Evolutionary conservation across 169 alveolate species (phyloP).

Genomic region (Besnoitia besnoiti): DNA sequence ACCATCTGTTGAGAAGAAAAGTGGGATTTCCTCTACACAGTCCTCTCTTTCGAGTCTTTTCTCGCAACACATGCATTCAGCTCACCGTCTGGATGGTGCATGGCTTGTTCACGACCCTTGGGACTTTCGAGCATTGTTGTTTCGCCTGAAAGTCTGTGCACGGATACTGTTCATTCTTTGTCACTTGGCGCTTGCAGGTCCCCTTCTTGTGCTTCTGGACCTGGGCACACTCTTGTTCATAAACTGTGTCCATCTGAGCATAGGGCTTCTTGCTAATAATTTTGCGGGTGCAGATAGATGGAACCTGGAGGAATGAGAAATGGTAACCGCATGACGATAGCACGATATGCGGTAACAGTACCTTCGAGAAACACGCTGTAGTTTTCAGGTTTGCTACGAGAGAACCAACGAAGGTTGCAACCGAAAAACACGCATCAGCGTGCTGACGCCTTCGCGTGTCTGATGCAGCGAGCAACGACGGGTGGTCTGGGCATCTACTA

Average conservation of each 20-base stretch:
- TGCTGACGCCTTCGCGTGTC: too few species aligned
- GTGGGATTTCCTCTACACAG: too few species aligned
- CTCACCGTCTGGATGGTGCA: constrained; percentile 10
- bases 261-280: constrained; percentile 41
- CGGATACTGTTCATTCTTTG: constrained; percentile 9
- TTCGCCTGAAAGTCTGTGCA: constrained; percentile 18
- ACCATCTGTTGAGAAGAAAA: too few species aligned
- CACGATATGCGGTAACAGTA: too few species aligned
- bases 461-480: too few species aligned
- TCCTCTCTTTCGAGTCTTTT: too few species aligned
- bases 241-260: neutral
- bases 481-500: too few species aligned
- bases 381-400: too few species aligned
- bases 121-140: constrained; percentile 12
- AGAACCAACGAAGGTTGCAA: too few species aligned
- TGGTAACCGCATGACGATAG: too few species aligned
- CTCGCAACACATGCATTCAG: neutral
- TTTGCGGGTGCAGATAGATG: constrained; percentile 33
- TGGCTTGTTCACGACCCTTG: constrained; percentile 13
- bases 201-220: constrained; percentile 45
- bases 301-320: constrained; percentile 1
- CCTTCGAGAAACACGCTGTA: too few species aligned
- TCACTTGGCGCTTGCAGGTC: constrained; percentile 39
- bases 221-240: constrained; percentile 11
- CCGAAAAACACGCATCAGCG: too few species aligned